These are phyloP conservation scores for Shiraia sp. DNA, from an alignment of 2,329 filamentous ascomycete species.

Conservation along the genomic window DNA sequence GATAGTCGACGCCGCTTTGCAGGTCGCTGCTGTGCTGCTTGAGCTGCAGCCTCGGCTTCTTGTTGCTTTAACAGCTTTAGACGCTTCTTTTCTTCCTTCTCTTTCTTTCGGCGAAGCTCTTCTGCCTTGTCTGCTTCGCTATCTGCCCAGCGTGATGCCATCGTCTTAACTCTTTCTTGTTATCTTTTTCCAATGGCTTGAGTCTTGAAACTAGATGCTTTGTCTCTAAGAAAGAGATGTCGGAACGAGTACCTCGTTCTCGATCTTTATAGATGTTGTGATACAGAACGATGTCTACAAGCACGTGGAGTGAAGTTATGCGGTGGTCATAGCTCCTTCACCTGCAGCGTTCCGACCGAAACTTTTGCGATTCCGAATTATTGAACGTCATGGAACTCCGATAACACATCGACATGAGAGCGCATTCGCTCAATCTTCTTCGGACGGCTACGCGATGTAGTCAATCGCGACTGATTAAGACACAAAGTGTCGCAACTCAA, in stretches of 20 bases:
- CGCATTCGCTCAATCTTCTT: constrained; percentile 29
- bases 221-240: not conserved
- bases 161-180: constrained; percentile 33
- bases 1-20: constrained; percentile 67
- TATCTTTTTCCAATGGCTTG: not conserved
- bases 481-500: constrained; percentile 7
- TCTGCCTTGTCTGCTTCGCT: constrained; percentile 78
- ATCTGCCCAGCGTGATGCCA: constrained; percentile 83
- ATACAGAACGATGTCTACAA: constrained; percentile 4
- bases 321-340: constrained; percentile 41
- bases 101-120: constrained; percentile 71
- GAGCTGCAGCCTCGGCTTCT: constrained; percentile 59
- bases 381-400: constrained; percentile 39
- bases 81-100: constrained; percentile 89
- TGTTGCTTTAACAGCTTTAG: constrained; percentile 81
- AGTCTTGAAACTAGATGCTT: not conserved
- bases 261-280: not conserved
- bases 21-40: constrained; percentile 47
- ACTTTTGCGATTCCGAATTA: constrained; percentile 26
- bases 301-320: constrained; percentile 14
- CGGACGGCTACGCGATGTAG: constrained; percentile 25
- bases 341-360: constrained; percentile 30
- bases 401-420: constrained; percentile 36
- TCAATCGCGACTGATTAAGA: constrained; percentile 9
- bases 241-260: not conserved